Conservation (phyloP, 352 stramenopile genomes). For the Pythium brassicae region DNA sequence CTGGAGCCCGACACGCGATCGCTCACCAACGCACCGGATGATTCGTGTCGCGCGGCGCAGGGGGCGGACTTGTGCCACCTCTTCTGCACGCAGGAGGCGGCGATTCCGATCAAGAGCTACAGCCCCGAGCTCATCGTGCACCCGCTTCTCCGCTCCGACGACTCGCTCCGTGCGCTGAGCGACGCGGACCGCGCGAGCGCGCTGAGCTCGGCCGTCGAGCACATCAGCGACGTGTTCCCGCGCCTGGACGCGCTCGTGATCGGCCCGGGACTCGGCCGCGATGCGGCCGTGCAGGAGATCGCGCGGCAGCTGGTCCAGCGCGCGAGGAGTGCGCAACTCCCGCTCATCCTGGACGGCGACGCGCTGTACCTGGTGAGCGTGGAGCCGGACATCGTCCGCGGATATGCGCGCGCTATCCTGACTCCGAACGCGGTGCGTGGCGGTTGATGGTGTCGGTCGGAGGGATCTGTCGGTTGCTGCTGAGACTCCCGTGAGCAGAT, state of each 20-base stretch:
- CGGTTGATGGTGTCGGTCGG: not conserved
- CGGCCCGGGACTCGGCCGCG: constrained; percentile 91
- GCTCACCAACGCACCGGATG: not conserved
- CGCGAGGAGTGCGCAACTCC: constrained; percentile 65
- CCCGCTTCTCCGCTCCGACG: constrained; percentile 64
- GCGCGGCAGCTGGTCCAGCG: constrained; percentile 58
- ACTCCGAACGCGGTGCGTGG: constrained; percentile 89
- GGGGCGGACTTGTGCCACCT: constrained; percentile 95
- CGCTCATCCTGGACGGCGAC: constrained; percentile 95
- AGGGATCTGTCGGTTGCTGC: not conserved
- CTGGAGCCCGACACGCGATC: too few relatives aligned
- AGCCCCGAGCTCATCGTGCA: constrained; percentile 96
- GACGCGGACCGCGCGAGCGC: constrained; percentile 10
- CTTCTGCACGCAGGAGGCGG: constrained; percentile 92
- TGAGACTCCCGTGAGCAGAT: constrained; percentile 36
- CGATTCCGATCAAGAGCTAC: constrained; percentile 97
- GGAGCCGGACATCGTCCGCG: constrained; percentile 54
- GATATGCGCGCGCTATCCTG: constrained; percentile 80
- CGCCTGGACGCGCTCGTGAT: constrained; percentile 84
- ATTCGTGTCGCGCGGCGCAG: constrained; percentile 8
- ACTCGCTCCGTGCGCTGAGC: constrained; percentile 11
- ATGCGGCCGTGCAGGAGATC: constrained; percentile 83
- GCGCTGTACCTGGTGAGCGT: constrained; percentile 89
- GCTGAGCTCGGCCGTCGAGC: constrained; percentile 33
- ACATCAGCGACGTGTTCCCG: constrained; percentile 51